Conservation (phyloP, 192 early-diverging fungal genomes). For the Coemansia sp. region DNA sequence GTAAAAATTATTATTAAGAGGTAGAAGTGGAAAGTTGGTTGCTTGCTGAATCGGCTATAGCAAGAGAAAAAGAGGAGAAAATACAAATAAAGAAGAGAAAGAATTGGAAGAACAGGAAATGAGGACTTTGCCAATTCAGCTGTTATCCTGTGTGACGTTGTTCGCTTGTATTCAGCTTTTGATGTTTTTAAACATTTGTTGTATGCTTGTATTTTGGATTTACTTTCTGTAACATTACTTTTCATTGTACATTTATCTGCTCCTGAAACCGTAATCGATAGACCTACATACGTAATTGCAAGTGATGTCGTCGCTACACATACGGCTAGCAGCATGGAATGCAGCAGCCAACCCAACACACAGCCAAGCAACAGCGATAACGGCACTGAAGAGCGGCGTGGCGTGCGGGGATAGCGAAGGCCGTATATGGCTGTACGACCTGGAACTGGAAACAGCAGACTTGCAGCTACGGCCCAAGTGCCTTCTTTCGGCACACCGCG, state of each 20-base stretch:
- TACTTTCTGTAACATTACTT: too few species aligned
- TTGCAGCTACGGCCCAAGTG: slow-evolving; percentile 34
- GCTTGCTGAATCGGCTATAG: background rate
- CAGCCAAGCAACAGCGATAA: slow-evolving; percentile 30
- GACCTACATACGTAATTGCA: background rate
- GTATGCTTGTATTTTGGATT: background rate
- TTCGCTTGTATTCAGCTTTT: too few species aligned
- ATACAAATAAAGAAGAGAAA: background rate
- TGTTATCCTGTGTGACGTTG: too few species aligned
- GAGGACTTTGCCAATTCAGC: background rate
- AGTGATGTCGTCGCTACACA: slow-evolving; percentile 30
- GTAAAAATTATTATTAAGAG: background rate
- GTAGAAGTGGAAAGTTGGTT: too few species aligned
- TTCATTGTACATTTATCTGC: background rate
- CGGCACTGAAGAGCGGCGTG: slow-evolving; percentile 29
- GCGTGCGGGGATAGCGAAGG: slow-evolving; percentile 47
- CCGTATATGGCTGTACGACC: slow-evolving; percentile 46
- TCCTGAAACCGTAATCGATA: background rate
- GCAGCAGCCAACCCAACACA: slow-evolving; percentile 37
- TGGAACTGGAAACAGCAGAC: background rate
- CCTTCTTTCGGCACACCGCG: slow-evolving; percentile 33
- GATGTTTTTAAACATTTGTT: background rate
- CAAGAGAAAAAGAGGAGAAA: background rate
- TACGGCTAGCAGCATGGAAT: slow-evolving; percentile 45
- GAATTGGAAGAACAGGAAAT: background rate